Evolutionary conservation across 768 basidiomycete genomes (phyloP).

Genomic region (Collybiopsis luxurians): DNA sequence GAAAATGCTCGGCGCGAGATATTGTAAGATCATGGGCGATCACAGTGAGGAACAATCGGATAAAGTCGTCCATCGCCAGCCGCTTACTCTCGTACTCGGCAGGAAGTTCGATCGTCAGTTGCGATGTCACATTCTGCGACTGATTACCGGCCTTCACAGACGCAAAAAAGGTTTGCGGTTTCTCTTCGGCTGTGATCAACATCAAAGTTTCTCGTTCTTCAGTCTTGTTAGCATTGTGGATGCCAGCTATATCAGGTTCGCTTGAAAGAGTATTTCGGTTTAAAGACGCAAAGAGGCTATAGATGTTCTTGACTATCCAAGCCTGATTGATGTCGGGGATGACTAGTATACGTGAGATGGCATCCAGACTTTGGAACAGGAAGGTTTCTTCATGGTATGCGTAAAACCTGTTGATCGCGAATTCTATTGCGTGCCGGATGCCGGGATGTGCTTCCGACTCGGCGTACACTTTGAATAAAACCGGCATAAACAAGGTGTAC

Average conservation of each 20-base stretch:
- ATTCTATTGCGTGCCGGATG: conserved; percentile 68
- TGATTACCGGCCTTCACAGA: conserved; percentile 36
- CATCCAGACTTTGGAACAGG: conserved; percentile 70
- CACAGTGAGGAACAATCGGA: conserved; percentile 73
- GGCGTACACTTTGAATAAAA: conserved; percentile 65
- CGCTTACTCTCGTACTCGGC: conserved; percentile 58
- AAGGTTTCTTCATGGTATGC: conserved; percentile 72
- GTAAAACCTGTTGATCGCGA: conserved; percentile 68
- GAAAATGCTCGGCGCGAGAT: conserved; percentile 66
- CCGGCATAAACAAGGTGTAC: conserved; percentile 74
- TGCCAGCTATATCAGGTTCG: conserved; percentile 60
- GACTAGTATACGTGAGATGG: conserved; percentile 52
- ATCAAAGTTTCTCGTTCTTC: conserved; percentile 74
- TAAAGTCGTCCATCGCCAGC: conserved; percentile 61
- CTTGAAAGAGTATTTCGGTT: conserved; percentile 32
- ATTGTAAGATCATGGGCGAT: conserved; percentile 73
- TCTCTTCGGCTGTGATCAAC: conserved; percentile 67
- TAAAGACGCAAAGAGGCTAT: conserved; percentile 56
- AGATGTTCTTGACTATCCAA: conserved; percentile 57
- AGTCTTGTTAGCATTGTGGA: conserved; percentile 56
- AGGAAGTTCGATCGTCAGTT: conserved; percentile 45
- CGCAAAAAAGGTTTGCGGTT: conserved; percentile 66
- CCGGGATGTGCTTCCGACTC: conserved; percentile 55
- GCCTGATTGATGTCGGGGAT: conserved; percentile 45
- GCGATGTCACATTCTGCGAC: conserved; percentile 33